A percentile compares a stretch with the other conserved stretches of the same genome.
These are phyloP conservation scores for Glaciozyma antarctica DNA, from an alignment of 768 basidiomycete genomes.

Conservation along the genomic window DNA sequence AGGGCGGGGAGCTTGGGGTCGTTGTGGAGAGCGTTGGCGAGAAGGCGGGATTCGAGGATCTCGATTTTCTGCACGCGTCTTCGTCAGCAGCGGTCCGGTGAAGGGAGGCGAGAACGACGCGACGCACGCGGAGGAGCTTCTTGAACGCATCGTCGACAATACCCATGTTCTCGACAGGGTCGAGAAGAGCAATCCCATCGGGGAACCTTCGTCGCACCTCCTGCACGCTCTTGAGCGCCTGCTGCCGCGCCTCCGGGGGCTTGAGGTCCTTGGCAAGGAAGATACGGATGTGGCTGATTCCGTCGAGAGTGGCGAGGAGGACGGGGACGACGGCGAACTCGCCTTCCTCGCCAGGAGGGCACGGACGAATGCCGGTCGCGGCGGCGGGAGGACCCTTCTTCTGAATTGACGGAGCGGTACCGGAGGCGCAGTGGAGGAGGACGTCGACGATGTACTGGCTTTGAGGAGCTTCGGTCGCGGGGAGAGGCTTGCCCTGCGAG, in stretches of 20 bases:
- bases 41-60: constrained; percentile 76
- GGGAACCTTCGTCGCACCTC: constrained; percentile 90
- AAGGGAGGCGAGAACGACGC: background rate
- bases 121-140: constrained; percentile 63
- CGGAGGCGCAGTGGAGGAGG: constrained; percentile 63
- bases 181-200: constrained; percentile 72
- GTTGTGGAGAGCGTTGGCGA: constrained; percentile 64
- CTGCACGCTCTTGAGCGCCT: constrained; percentile 75
- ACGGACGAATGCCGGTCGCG: constrained; percentile 58
- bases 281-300: constrained; percentile 75
- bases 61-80: constrained; percentile 64
- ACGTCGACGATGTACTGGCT: constrained; percentile 88
- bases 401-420: constrained; percentile 50
- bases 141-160: constrained; percentile 92
- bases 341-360: constrained; percentile 60
- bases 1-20: constrained; percentile 68
- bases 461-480: constrained; percentile 65
- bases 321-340: constrained; percentile 79
- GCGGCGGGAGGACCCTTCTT: constrained; percentile 47
- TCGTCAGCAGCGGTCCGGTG: background rate
- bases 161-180: constrained; percentile 88
- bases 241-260: constrained; percentile 62
- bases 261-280: constrained; percentile 84
- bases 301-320: constrained; percentile 72
- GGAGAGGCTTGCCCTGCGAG: constrained; percentile 47